Evolutionary conservation across 1,139 yeast species (phyloP), one percentile per base, ranked within the genome.

Genomic region (Suhomyces choctaworum): DNA sequence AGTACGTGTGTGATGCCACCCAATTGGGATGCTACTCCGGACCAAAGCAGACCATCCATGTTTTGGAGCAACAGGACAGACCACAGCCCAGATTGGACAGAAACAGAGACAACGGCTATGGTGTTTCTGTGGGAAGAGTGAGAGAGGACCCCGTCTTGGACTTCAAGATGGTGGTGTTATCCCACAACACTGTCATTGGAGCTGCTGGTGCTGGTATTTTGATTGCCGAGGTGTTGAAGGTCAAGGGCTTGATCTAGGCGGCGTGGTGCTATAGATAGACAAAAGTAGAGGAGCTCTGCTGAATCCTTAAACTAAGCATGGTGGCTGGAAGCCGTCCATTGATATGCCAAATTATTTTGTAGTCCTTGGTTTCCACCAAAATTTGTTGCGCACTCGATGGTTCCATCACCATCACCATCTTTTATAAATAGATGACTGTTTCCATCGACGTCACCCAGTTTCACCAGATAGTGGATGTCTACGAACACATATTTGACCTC

Each of bases 121-220:
- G 96, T 47, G 97, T 92, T 31, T 78, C 94, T 32, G 97, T 94
- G 35, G 99, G 99, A 37, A 80, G 98, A 66, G 69, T 92, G 39
- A 82, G 99, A 70, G 86, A 80, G 49, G 98, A 92, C 58, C 88
- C 96, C 12, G 88, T 92, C 9, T 74, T 92, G 52, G 98, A 94
- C 62, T 80, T 79, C 70, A 94, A 92, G 70, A 92, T 92, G 90
- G 96, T 92, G 40, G 94, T 89, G 20, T 73, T 92, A 49, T 89
- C 97, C 16, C 99, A 92, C 66, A 92, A 92, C 73, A 92, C 99
- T 39, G 78, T 92, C 52, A 86, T 92, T 50, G 99, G 99, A 56
- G 99, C 98, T 53, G 99, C 99, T 20, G 99, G 99, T 56, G 86
- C 97, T n/a, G 98, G 98, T 62, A 75, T 92, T 44, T 79, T 92